Conservation (phyloP, 352 stramenopile species). For the Globisporangium lucens region DNA sequence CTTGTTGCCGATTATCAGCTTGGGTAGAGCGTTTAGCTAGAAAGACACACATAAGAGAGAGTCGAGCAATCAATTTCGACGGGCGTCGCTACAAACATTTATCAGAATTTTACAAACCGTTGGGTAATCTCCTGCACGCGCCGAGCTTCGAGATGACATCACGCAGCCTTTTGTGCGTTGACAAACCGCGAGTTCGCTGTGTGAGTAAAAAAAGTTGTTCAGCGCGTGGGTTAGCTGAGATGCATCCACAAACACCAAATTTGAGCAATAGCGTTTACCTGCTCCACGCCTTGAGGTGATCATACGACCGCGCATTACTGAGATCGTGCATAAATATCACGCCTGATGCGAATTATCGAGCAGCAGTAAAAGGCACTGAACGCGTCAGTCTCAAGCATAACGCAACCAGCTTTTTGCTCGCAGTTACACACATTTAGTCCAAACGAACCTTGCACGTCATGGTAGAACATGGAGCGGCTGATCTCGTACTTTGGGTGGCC, state of each 20-base stretch:
- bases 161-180: slow-evolving; percentile 62
- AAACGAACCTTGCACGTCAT: slow-evolving; percentile 59
- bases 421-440: too few species aligned
- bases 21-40: slow-evolving; percentile 50
- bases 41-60: too few species aligned
- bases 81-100: background rate
- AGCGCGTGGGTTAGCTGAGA: background rate
- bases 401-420: too few species aligned
- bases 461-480: slow-evolving; percentile 78
- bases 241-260: background rate
- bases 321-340: slow-evolving; percentile 83
- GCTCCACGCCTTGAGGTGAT: slow-evolving; percentile 63
- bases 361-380: background rate
- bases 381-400: background rate
- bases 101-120: slow-evolving; percentile 23
- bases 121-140: slow-evolving; percentile 27
- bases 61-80: too few species aligned
- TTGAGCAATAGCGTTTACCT: background rate
- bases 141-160: slow-evolving; percentile 23
- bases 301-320: slow-evolving; percentile 71
- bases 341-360: slow-evolving; percentile 14
- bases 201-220: background rate
- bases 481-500: slow-evolving; percentile 80
- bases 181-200: slow-evolving; percentile 39
- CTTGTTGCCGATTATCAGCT: slow-evolving; percentile 84